A percentile compares a stretch with the other conserved stretches of the same genome.
These are phyloP conservation scores for Alternaria conjuncta DNA, from an alignment of 2,329 filamentous ascomycete genomes.

Conservation along the genomic window DNA sequence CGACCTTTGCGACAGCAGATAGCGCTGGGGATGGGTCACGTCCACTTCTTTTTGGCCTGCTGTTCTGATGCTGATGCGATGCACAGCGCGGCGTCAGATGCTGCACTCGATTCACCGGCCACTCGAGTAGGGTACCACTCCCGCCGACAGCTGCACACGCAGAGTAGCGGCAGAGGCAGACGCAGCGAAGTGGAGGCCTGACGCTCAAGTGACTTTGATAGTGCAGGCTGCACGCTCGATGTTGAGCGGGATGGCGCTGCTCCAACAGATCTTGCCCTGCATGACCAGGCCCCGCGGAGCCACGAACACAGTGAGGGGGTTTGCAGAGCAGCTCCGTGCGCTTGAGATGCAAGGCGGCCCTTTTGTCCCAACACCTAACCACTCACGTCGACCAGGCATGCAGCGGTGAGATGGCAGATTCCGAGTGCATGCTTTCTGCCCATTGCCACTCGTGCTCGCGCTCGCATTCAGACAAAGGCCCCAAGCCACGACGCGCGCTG, in stretches of 20 bases:
- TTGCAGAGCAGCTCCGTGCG: slow-evolving; percentile 8
- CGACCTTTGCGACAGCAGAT: neutral
- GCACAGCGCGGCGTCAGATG: neutral
- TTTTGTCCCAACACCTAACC: slow-evolving; percentile 17
- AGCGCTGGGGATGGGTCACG: neutral
- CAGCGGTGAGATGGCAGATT: slow-evolving; percentile 30
- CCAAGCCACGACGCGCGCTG: slow-evolving; percentile 9
- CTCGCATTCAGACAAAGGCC: neutral
- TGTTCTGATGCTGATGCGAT: neutral
- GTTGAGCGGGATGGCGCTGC: slow-evolving; percentile 23
- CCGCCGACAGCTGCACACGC: slow-evolving; percentile 5
- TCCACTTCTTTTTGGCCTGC: neutral
- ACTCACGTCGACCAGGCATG: slow-evolving; percentile 18
- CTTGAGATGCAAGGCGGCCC: slow-evolving; percentile 27
- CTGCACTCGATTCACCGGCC: neutral
- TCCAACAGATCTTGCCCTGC: slow-evolving; percentile 28
- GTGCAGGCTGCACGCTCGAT: slow-evolving; percentile 8
- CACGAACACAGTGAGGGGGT: slow-evolving; percentile 11
- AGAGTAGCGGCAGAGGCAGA: slow-evolving; percentile 11
- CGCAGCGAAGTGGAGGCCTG: slow-evolving; percentile 4
- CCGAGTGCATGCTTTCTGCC: slow-evolving; percentile 12
- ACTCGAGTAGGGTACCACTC: slow-evolving; percentile 4
- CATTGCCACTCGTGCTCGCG: slow-evolving; percentile 9
- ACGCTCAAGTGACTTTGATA: slow-evolving; percentile 16
- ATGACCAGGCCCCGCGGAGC: slow-evolving; percentile 16